phyloP scores from a whole-genome alignment of 768 basidiomycete species.

The Psilocybe sp. region DNA sequence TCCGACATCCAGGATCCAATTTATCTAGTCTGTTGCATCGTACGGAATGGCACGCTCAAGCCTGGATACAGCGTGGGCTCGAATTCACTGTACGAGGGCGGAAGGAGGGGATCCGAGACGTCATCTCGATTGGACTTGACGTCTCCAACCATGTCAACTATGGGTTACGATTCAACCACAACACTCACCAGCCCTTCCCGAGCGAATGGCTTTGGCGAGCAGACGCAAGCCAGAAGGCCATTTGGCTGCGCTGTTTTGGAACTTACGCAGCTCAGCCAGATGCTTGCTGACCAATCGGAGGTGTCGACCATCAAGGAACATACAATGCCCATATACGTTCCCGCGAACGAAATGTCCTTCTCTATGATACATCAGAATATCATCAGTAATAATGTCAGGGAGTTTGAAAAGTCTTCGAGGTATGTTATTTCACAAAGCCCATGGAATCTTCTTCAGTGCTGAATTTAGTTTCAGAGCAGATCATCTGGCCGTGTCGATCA shows the following conservation, averaged over 20 bases:
- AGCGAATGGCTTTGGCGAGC: slow-evolving; percentile 29
- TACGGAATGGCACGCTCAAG: slow-evolving; percentile 85
- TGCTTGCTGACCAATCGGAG: slow-evolving; percentile 62
- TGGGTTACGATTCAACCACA: slow-evolving; percentile 14
- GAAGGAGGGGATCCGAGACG: slow-evolving; percentile 56
- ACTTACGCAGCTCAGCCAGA: slow-evolving; percentile 68
- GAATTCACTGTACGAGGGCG: slow-evolving; percentile 35
- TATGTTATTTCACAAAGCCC: slow-evolving; percentile 29
- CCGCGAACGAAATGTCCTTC: slow-evolving; percentile 80
- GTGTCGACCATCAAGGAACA: slow-evolving; percentile 69
- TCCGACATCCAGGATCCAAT: slow-evolving; percentile 85
- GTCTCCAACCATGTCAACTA: slow-evolving; percentile 15
- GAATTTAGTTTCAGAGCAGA: slow-evolving; percentile 61
- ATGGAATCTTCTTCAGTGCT: slow-evolving; percentile 3
- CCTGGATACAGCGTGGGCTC: slow-evolving; percentile 57
- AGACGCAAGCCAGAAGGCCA: slow-evolving; percentile 70
- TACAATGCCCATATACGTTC: slow-evolving; percentile 84
- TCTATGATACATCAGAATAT: slow-evolving; percentile 96
- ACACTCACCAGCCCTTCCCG: slow-evolving; percentile 16
- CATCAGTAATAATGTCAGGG: slow-evolving; percentile 72
- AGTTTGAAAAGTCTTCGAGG: slow-evolving; percentile 83
- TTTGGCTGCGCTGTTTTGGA: slow-evolving; percentile 97
- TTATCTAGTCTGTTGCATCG: slow-evolving; percentile 87
- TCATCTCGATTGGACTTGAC: slow-evolving; percentile 36
- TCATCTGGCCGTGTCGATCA: slow-evolving; percentile 77